These are phyloP conservation scores for Ogataea paraovalis DNA, from an alignment of 805 yeast genomes.

Conservation along the genomic window DNA sequence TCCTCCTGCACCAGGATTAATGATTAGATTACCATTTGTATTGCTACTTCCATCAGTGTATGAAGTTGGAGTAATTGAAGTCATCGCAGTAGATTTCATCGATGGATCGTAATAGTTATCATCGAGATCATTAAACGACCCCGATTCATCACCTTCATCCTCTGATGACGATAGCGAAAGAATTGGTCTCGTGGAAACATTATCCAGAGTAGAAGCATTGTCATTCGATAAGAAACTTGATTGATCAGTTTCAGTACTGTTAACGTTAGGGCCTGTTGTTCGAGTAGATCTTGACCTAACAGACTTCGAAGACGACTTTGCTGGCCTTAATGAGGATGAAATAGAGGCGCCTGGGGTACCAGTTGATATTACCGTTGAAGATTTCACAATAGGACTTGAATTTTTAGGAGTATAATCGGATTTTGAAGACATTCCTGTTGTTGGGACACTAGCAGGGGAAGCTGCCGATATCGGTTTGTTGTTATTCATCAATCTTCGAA, in stretches of 20 bases:
- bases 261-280: background rate
- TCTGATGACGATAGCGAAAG: conserved; percentile 39
- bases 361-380: background rate
- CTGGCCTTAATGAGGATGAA: background rate
- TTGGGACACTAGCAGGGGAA: background rate
- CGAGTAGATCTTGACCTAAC: conserved; percentile 2
- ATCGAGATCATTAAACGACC: conserved; percentile 3
- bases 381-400: conserved; percentile 5
- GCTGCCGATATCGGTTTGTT: conserved; percentile 11
- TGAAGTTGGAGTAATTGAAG: conserved; percentile 43
- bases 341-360: background rate
- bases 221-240: conserved; percentile 15
- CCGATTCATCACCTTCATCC: conserved; percentile 14
- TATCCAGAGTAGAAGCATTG: conserved; percentile 25
- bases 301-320: conserved; percentile 1
- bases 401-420: conserved; percentile 3
- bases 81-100: conserved; percentile 43
- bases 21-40: conserved; percentile 15
- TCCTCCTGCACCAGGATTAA: conserved; percentile 18
- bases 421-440: conserved; percentile 2
- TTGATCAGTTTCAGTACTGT: conserved; percentile 8
- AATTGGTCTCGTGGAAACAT: conserved; percentile 45
- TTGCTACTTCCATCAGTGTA: conserved; percentile 16
- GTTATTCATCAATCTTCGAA: conserved; percentile 31
- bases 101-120: conserved; percentile 23